A percentile compares a stretch with the other conserved stretches of the same genome.
phyloP scores from a whole-genome alignment of 306 rosid species.

The Hippophae gyantsensis region DNA sequence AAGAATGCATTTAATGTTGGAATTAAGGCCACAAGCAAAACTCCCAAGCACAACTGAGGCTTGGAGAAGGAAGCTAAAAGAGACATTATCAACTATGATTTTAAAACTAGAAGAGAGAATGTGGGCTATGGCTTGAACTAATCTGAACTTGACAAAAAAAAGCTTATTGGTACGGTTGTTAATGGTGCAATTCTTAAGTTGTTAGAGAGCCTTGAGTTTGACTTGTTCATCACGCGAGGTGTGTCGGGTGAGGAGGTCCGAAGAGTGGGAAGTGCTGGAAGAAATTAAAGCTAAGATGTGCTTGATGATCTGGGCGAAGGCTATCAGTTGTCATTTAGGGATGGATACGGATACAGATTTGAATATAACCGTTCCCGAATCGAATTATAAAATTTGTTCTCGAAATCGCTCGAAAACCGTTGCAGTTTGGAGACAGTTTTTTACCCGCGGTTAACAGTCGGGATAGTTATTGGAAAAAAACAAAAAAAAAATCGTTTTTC shows the following conservation, averaged over 20 bases:
- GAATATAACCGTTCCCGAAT: no score
- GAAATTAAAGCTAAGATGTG: slow-evolving; percentile 33
- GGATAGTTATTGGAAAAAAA: no score
- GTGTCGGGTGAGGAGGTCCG: slow-evolving; percentile 57
- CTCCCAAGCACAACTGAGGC: slow-evolving; percentile 80
- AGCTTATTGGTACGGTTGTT: slow-evolving; percentile 95
- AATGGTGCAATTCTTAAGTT: slow-evolving; percentile 82
- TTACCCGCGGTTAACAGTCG: no score
- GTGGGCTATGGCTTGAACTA: slow-evolving; percentile 58
- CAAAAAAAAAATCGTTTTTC: no score
- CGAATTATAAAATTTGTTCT: no score
- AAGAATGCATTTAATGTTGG: no score
- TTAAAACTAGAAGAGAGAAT: slow-evolving; percentile 35
- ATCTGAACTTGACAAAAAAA: slow-evolving; percentile 70
- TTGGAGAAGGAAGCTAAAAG: slow-evolving; percentile 56
- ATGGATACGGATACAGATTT: no score
- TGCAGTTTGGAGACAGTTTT: no score
- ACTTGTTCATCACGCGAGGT: slow-evolving; percentile 47
- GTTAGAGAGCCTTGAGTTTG: slow-evolving; percentile 73
- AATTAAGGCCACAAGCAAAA: no score
- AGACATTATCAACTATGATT: slow-evolving; percentile 23
- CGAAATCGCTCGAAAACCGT: no score
- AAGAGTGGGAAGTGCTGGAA: slow-evolving; percentile 1
- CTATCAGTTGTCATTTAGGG: no score
- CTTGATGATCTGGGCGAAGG: slow-evolving; percentile 29